Evolutionary conservation across 176 grass and related monocot genomes (phyloP).

Genomic region (Guadua angustifolia): DNA sequence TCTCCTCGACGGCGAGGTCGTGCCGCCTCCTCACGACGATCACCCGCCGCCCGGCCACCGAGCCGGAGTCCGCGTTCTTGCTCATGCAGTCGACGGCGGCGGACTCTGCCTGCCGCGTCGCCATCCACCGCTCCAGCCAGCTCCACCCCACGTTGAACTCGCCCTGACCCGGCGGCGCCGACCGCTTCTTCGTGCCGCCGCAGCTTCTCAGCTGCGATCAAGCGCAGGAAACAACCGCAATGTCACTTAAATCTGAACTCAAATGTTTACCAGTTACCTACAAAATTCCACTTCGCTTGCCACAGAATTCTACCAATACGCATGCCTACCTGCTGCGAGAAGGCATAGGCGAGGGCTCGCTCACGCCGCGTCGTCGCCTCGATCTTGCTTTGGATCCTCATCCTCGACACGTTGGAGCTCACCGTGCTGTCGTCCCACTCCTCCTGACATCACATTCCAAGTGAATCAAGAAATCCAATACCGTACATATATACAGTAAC

Average conservation of each 20-base stretch:
- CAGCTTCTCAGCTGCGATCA: conserved; percentile 66
- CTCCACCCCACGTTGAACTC: conserved; percentile 88
- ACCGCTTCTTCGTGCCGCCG: conserved; percentile 61
- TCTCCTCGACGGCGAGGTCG: conserved; percentile 76
- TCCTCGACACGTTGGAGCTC: conserved; percentile 76
- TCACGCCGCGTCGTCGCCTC: conserved; percentile 90
- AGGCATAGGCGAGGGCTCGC: conserved; percentile 89
- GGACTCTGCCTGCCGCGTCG: conserved; percentile 62
- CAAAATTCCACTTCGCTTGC: background rate
- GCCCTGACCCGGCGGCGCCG: conserved; percentile 49
- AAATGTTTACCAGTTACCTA: background rate
- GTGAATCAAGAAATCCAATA: background rate
- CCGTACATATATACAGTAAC: too few relatives aligned
- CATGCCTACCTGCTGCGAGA: conserved; percentile 78
- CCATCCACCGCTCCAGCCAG: conserved; percentile 99
- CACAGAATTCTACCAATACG: background rate
- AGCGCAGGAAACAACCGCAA: background rate
- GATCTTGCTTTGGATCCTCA: conserved; percentile 78
- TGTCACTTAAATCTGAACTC: background rate
- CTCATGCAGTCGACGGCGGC: conserved; percentile 62
- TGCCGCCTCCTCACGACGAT: conserved; percentile 59
- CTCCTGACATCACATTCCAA: conserved; percentile 48
- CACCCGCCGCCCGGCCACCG: conserved; percentile 43
- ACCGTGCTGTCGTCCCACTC: conserved; percentile 99
- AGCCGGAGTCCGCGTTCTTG: conserved; percentile 56